Conservation (phyloP, 2,329 filamentous ascomycete species). For the Chrysosporium queenslandicum region DNA sequence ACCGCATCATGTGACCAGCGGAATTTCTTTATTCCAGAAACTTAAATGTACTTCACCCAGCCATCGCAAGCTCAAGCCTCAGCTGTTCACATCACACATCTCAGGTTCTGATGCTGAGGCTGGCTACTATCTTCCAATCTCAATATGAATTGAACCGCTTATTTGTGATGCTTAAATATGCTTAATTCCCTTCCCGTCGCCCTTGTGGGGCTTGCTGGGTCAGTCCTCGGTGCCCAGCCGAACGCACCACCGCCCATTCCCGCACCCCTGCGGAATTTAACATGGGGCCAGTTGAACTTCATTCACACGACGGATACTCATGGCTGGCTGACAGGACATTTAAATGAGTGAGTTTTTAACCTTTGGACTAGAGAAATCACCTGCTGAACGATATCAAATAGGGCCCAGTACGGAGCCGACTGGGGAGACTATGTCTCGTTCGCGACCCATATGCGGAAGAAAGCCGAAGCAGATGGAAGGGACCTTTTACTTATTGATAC, state of each 20-base stretch:
- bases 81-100: background rate
- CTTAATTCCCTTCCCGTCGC: slow-evolving; percentile 9
- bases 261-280: slow-evolving; percentile 71
- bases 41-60: background rate
- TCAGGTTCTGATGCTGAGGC: too few species aligned
- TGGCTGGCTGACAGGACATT: slow-evolving; percentile 88
- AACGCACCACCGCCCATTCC: slow-evolving; percentile 65
- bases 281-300: slow-evolving; percentile 93
- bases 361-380: background rate
- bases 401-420: slow-evolving; percentile 63
- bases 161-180: slow-evolving; percentile 9
- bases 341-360: slow-evolving; percentile 60
- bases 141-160: background rate
- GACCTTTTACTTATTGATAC: slow-evolving; percentile 94
- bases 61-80: background rate
- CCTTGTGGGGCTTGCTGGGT: slow-evolving; percentile 17
- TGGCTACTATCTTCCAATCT: background rate
- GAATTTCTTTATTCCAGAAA: background rate
- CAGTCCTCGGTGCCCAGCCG: slow-evolving; percentile 56
- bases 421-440: slow-evolving; percentile 99
- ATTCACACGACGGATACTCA: slow-evolving; percentile 95
- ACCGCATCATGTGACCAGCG: background rate
- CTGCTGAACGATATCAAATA: background rate
- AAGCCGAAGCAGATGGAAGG: slow-evolving; percentile 64
- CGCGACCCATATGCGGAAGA: slow-evolving; percentile 65